Conservation (phyloP, 2,329 filamentous ascomycete genomes). For the Dactylellina cionopaga region DNA sequence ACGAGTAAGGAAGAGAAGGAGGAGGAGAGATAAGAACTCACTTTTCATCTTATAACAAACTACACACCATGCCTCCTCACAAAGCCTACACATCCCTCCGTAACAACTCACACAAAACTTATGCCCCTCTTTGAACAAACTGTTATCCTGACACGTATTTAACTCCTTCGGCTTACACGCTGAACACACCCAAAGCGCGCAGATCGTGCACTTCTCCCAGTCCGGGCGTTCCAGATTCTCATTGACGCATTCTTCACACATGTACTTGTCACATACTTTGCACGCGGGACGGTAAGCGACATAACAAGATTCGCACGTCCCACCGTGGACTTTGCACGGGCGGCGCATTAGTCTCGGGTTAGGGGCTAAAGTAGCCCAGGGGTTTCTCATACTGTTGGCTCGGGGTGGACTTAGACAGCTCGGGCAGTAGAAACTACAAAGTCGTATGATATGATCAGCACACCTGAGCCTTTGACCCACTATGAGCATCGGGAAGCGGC, state of each 20-base stretch:
- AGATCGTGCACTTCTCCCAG: slow-evolving; percentile 2
- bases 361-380: slow-evolving; percentile 13
- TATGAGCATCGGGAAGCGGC: no score
- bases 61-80: slow-evolving; percentile 19
- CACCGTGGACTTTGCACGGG: slow-evolving; percentile 30
- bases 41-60: slow-evolving; percentile 13
- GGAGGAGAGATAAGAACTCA: not conserved
- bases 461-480: no score
- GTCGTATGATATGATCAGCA: no score
- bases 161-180: slow-evolving; percentile 1
- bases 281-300: slow-evolving; percentile 5
- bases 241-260: slow-evolving; percentile 31
- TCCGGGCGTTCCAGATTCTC: slow-evolving; percentile 8
- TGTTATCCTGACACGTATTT: not conserved
- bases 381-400: slow-evolving; percentile 1
- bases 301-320: slow-evolving; percentile 34
- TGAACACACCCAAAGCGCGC: slow-evolving; percentile 7
- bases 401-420: slow-evolving; percentile 8
- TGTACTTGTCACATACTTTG: slow-evolving; percentile 11
- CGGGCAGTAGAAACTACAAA: slow-evolving; percentile 35
- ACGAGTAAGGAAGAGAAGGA: no score
- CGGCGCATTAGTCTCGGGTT: slow-evolving; percentile 1
- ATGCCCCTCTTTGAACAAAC: not conserved
- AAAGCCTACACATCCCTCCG: slow-evolving; percentile 17
- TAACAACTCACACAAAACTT: slow-evolving; percentile 20